Evolutionary conservation across 2,329 filamentous ascomycete species (phyloP).

Genomic region (Chaetomium globosum): DNA sequence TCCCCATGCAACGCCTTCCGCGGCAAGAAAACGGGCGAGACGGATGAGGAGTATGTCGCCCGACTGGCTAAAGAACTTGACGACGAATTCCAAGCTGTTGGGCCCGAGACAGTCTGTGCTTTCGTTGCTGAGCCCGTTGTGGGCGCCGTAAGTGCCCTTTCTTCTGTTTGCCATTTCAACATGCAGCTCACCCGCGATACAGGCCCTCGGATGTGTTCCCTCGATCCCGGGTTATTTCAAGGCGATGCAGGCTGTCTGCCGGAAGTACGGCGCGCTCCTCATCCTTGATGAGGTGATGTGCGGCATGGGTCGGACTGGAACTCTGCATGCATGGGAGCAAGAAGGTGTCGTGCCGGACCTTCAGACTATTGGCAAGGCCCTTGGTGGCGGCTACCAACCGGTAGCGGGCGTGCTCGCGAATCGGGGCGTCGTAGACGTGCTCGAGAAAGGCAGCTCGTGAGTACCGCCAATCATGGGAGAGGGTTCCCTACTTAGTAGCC

Average conservation of each 20-base stretch:
- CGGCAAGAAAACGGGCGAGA: constrained; percentile 54
- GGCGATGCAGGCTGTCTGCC: constrained; percentile 57
- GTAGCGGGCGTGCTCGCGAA: constrained; percentile 62
- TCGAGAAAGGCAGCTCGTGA: constrained; percentile 47
- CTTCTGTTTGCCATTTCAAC: neutral
- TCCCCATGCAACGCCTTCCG: constrained; percentile 70
- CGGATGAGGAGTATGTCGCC: constrained; percentile 60
- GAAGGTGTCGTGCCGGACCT: constrained; percentile 63
- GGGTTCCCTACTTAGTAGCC: neutral
- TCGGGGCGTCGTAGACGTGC: constrained; percentile 51
- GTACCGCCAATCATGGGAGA: constrained; percentile 29
- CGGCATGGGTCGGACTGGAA: constrained; percentile 64
- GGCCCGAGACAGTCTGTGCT: constrained; percentile 67
- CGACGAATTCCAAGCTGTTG: constrained; percentile 64
- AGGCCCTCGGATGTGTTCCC: constrained; percentile 57
- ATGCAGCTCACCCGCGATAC: constrained; percentile 1
- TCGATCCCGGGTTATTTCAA: constrained; percentile 57
- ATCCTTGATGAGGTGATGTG: constrained; percentile 69
- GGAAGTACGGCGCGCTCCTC: constrained; percentile 57
- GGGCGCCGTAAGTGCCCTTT: constrained; percentile 59
- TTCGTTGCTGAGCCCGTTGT: constrained; percentile 76
- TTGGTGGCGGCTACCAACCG: constrained; percentile 63
- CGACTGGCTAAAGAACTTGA: constrained; percentile 68
- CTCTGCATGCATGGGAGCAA: constrained; percentile 65
- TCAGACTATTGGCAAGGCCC: constrained; percentile 63